Percentiles rank a stretch among this genome's conserved stretches.
These are phyloP conservation scores for Wickerhamomyces rabaulensis DNA, from an alignment of 805 yeast genomes.

Conservation along the genomic window DNA sequence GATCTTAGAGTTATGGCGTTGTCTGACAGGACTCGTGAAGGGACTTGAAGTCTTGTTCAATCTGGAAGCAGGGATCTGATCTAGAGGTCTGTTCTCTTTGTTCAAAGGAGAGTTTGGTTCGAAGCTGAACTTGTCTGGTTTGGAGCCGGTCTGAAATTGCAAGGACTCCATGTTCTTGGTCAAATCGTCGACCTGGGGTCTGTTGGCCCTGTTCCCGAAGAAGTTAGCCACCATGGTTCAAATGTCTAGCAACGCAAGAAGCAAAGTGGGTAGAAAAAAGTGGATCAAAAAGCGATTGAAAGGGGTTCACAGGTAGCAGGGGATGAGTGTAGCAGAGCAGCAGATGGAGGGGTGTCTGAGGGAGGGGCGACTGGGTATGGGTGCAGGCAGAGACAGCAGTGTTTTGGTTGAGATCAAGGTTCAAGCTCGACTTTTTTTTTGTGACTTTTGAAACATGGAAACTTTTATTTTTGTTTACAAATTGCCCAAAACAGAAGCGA, in stretches of 20 bases:
- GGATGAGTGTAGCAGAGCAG: not conserved
- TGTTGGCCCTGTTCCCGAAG: conserved; percentile 17
- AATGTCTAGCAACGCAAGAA: not conserved
- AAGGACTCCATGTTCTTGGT: conserved; percentile 23
- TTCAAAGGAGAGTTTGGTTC: conserved; percentile 34
- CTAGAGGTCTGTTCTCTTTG: conserved; percentile 35
- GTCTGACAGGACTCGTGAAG: conserved; percentile 8
- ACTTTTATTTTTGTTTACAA: not conserved
- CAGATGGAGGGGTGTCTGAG: not conserved
- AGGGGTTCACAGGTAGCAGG: not conserved
- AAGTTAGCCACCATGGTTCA: conserved; percentile 23
- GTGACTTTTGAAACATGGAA: not conserved
- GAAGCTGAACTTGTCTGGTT: conserved; percentile 21
- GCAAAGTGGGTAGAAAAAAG: not conserved
- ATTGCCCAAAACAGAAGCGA: not conserved
- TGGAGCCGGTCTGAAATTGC: conserved; percentile 15
- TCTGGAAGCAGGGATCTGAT: conserved; percentile 21
- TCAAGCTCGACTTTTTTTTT: not conserved
- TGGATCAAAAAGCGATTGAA: not conserved
- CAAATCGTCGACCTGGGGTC: conserved; percentile 20
- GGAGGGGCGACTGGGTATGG: not conserved
- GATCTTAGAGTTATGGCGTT: conserved; percentile 12
- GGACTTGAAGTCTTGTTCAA: conserved; percentile 9
- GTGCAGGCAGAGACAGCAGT: not conserved
- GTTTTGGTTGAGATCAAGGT: not conserved